Percentiles rank a stretch among this genome's conserved stretches.
Conservation (phyloP, 2,329 filamentous ascomycete species). For the Pseudogymnoascus verrucosus region DNA sequence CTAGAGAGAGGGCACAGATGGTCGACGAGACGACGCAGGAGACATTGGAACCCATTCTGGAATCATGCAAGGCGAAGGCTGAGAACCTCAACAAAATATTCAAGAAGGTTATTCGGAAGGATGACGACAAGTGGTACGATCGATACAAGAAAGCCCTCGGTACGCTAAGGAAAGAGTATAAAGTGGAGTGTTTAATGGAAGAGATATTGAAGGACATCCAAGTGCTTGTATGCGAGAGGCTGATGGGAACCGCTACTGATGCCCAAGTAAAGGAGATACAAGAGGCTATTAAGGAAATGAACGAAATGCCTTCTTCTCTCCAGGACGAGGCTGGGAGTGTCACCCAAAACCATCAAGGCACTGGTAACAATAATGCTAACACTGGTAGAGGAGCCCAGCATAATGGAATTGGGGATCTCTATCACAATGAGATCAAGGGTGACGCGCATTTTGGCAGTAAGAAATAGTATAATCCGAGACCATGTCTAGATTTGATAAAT, state of each 20-base stretch:
- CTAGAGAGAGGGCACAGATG: slow-evolving; percentile 12
- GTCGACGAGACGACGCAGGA: slow-evolving; percentile 12
- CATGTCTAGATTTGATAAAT: no score
- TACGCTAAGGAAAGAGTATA: slow-evolving; percentile 16
- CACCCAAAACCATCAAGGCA: background rate
- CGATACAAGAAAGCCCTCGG: slow-evolving; percentile 19
- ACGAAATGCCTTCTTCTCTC: slow-evolving; percentile 14
- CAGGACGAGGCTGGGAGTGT: background rate
- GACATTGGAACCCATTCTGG: slow-evolving; percentile 14
- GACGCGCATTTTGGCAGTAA: no score
- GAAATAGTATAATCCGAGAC: no score
- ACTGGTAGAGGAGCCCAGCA: no score
- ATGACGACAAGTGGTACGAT: slow-evolving; percentile 18
- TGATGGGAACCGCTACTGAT: slow-evolving; percentile 16
- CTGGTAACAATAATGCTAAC: background rate
- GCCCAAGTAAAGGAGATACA: slow-evolving; percentile 12
- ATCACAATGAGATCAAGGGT: no score
- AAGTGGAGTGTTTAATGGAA: slow-evolving; percentile 20
- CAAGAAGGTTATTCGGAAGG: slow-evolving; percentile 18
- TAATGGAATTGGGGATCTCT: no score
- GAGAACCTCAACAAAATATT: slow-evolving; percentile 19
- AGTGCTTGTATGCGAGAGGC: slow-evolving; percentile 16
- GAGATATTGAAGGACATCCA: slow-evolving; percentile 20
- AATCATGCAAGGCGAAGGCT: slow-evolving; percentile 19
- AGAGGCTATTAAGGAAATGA: slow-evolving; percentile 15